A percentile compares a stretch with the other conserved stretches of the same genome.
These are phyloP conservation scores for Heliamphora pulchella DNA, from an alignment of 179 eudicot species.

Conservation along the genomic window DNA sequence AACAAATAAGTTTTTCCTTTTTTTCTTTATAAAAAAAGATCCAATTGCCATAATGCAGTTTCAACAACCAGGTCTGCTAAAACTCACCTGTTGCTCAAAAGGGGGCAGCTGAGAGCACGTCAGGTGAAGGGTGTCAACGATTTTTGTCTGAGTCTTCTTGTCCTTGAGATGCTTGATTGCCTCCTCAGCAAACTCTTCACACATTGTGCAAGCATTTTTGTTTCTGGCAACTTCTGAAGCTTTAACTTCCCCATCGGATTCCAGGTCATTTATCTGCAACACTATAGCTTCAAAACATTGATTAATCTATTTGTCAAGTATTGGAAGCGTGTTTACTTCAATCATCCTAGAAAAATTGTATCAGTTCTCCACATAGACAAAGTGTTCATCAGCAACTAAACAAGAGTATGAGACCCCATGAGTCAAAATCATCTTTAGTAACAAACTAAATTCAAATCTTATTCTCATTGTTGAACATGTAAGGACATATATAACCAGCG, in stretches of 20 bases:
- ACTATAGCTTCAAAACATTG: conserved; percentile 26
- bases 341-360: neutral
- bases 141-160: conserved; percentile 56
- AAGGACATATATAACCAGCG: neutral
- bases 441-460: neutral
- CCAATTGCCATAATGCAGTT: neutral
- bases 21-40: neutral
- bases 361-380: neutral
- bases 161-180: conserved; percentile 56
- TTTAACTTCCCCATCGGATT: conserved; percentile 14
- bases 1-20: too few species aligned
- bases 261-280: conserved; percentile 22
- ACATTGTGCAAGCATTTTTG: conserved; percentile 45
- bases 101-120: conserved; percentile 55
- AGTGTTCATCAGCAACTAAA: neutral
- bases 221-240: conserved; percentile 22
- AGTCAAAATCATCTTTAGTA: too few species aligned
- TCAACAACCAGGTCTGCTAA: neutral
- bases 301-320: conserved; percentile 9
- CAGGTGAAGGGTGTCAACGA: conserved; percentile 48
- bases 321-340: neutral
- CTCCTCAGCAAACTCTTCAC: conserved; percentile 59
- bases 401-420: too few species aligned
- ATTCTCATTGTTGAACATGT: neutral
- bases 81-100: conserved; percentile 45